Evolutionary conservation across 768 basidiomycete genomes (phyloP).

Genomic region (Epithele typhae): DNA sequence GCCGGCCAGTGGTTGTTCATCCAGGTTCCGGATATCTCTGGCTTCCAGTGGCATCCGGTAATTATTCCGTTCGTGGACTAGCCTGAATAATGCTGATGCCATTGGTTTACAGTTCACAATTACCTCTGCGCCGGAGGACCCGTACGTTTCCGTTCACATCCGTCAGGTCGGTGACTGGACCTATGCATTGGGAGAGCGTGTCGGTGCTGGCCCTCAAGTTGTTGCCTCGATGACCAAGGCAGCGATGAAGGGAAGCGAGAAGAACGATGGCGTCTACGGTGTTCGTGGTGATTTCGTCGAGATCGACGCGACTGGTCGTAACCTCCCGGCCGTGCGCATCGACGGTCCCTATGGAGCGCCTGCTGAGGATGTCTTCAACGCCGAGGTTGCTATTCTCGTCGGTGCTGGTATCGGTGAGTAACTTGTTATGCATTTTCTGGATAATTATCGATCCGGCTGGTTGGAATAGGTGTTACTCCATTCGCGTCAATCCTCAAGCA

Average conservation of each 20-base stretch:
- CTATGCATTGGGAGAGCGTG: constrained; percentile 74
- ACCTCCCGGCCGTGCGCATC: constrained; percentile 69
- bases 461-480: constrained; percentile 72
- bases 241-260: constrained; percentile 74
- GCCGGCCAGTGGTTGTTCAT: constrained; percentile 91
- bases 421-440: not conserved
- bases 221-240: constrained; percentile 75
- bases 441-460: constrained; percentile 2
- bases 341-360: constrained; percentile 95
- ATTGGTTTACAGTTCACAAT: constrained; percentile 75
- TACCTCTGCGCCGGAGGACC: constrained; percentile 92
- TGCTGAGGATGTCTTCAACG: constrained; percentile 84
- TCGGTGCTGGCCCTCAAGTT: constrained; percentile 75
- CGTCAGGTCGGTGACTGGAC: constrained; percentile 94
- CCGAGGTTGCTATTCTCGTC: constrained; percentile 85
- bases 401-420: constrained; percentile 87
- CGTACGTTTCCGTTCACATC: constrained; percentile 88
- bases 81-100: constrained; percentile 2
- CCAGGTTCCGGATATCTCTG: constrained; percentile 82
- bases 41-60: constrained; percentile 93
- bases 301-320: constrained; percentile 50
- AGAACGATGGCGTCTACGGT: constrained; percentile 41
- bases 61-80: constrained; percentile 25
- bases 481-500: constrained; percentile 95
- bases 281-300: constrained; percentile 81